Base-by-base conservation (phyloP, 257 asterid genomes). In the Parsonsia alboflavescens region DNA sequence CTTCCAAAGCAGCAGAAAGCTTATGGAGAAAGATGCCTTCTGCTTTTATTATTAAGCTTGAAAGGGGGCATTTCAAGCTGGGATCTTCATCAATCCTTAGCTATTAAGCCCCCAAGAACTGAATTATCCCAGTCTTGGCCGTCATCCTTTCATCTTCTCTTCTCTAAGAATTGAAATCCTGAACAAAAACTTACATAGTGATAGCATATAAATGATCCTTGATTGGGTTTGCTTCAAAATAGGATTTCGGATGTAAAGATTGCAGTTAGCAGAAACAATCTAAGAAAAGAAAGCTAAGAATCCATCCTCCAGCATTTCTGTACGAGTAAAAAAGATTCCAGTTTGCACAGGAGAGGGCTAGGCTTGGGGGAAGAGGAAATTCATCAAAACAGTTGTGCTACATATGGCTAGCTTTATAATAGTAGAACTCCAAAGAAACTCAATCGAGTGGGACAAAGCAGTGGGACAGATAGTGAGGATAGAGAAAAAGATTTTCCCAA, bases 401-500 rank as follows among this genome's bases (percentile, higher is more conserved):
- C 54, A 13, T 15, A 77, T 77, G 81, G 81, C n/a, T n/a, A 79
- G 61, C 46, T 79, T 84, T 82, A 84, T 62, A 4, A 77, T 86
- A 52, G 57, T 63, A n/a, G 96, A 91, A 71, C 86, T 93, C 71
- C 83, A 76, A 10, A 86, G 86, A 74, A 89, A 84, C 75, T 87
- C 97, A 21, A 28, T 72, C 66, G 79, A 78, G 36, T 85, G 88
- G 81, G 80, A 48, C 6, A 77, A 85, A 65, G 72, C 82, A 71
- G 87, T 91, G 70, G 94, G 87, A 28, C 96, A 87, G 19, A 87
- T 93, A 10, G 90, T 86, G 70, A 84, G 89, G 78, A 88, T 88
- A 50, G 98, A 93, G 96, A 93, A 87, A 73, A 83, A 82, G 84
- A 71, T 85, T 28, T 93, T 93, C 80, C 98, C 98, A 0, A 93